Base-by-base conservation (phyloP, 1,139 yeast species). In the Yamadazyma triangularis region DNA sequence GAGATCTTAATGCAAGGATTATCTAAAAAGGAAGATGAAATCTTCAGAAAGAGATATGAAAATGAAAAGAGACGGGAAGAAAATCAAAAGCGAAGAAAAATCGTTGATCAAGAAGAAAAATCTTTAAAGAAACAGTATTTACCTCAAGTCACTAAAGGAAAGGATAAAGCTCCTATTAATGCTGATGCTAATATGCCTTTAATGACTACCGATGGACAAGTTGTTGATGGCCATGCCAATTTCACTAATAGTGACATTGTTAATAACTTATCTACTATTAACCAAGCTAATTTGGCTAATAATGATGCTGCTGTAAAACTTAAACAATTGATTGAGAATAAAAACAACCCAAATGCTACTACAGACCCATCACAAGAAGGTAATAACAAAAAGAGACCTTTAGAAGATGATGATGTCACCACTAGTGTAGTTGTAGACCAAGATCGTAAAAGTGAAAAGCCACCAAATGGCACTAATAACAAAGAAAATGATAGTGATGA, bases 131-230 rank as follows among this genome's bases (percentile, higher is more conserved):
- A 54, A 23, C 59, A 60, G 29, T 65, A 58, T 36, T 39, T 58
- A 33, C 56, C 61, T 1, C 57, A 53, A 16, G 68, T 68, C 1
- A 62, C 85, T 3, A 73, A 75, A 47, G 85, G 85, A 3, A 77
- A 78, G 41, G 94, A 85, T 42, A 79, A 73, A 44, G 95, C 93
- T 0, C 93, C 93, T 2, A 64, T 79, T 4, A 62, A 67, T 13
- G 86, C 93, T 0, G 76, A 79, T 35, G 74, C 69, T n/a, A 81
- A 77, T 47, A 74, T 87, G 73, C 93, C 94, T 8, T 59, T 86
- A 39, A 79, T 81, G 58, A 80, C 82, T 31, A 75, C 86, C 0
- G 63, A 72, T 19, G 94, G 93, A 4, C 76, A 80, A 47, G 51
- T 64, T 42, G 87, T 74, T 24, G 89, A 77, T 26, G 82, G 80